phyloP scores from a whole-genome alignment of 352 stramenopile species.

The Globisporangium perplexum region DNA sequence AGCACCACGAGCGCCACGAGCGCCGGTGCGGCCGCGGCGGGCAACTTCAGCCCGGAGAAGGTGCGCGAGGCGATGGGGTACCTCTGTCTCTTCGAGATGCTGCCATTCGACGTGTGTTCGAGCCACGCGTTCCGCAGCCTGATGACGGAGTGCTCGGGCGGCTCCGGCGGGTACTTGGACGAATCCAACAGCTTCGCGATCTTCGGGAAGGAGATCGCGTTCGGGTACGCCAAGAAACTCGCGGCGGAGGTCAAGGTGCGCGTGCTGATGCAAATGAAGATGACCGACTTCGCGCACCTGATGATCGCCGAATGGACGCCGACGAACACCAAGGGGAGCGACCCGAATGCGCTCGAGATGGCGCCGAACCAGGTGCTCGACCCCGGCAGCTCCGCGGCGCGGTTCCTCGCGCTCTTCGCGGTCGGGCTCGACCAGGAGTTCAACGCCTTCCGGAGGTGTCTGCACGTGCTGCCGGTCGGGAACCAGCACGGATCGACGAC shows the following conservation, averaged over 20 bases:
- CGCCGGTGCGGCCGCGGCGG: neutral
- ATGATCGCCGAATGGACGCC: slow-evolving; percentile 48
- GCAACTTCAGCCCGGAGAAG: slow-evolving; percentile 39
- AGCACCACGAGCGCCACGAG: neutral
- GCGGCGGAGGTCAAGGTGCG: slow-evolving; percentile 40
- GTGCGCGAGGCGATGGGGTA: slow-evolving; percentile 54
- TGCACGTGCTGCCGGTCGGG: slow-evolving; percentile 38
- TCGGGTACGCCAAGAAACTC: slow-evolving; percentile 45
- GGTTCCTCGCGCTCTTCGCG: slow-evolving; percentile 47
- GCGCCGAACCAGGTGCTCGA: neutral
- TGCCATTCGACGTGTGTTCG: slow-evolving; percentile 61
- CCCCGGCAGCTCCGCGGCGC: neutral
- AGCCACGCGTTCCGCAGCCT: slow-evolving; percentile 54
- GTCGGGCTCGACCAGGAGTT: slow-evolving; percentile 66
- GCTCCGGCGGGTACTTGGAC: slow-evolving; percentile 23
- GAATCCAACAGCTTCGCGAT: slow-evolving; percentile 34
- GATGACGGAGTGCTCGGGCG: slow-evolving; percentile 46
- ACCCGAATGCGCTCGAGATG: slow-evolving; percentile 1
- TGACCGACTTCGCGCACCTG: slow-evolving; percentile 50
- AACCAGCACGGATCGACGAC: slow-evolving; percentile 12
- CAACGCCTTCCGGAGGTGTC: slow-evolving; percentile 49
- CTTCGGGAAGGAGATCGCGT: slow-evolving; percentile 40
- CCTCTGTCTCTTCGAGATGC: slow-evolving; percentile 62
- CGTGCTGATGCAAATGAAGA: slow-evolving; percentile 48
- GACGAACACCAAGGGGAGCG: slow-evolving; percentile 1